phyloP scores from a whole-genome alignment of 441 rosid genomes.

The Croton laevigatus region DNA sequence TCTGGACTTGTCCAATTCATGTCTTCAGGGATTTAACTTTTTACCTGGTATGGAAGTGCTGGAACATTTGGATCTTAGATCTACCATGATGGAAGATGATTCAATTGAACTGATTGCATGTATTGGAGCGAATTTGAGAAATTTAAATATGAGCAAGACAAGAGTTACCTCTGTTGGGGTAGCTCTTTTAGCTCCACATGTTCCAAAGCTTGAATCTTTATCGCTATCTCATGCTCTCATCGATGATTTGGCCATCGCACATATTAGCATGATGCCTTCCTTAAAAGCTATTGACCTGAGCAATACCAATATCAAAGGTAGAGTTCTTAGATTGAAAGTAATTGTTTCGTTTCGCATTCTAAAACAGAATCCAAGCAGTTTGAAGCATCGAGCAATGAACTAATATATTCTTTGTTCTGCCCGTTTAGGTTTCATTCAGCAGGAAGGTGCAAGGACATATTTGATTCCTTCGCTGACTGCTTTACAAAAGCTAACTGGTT shows the following conservation, averaged over 20 bases:
- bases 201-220: slow-evolving; percentile 62
- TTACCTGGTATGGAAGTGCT: slow-evolving; percentile 52
- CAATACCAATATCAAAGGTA: slow-evolving; percentile 72
- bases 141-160: slow-evolving; percentile 63
- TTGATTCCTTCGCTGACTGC: slow-evolving; percentile 45
- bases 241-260: slow-evolving; percentile 60
- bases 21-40: slow-evolving; percentile 52
- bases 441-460: slow-evolving; percentile 33
- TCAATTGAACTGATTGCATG: slow-evolving; percentile 49
- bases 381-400: background rate
- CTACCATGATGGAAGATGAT: slow-evolving; percentile 63
- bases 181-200: slow-evolving; percentile 53
- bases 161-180: slow-evolving; percentile 69
- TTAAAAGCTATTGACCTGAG: slow-evolving; percentile 70
- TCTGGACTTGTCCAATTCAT: slow-evolving; percentile 66
- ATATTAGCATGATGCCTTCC: slow-evolving; percentile 55
- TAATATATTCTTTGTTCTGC: background rate
- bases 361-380: background rate
- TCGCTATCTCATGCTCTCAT: slow-evolving; percentile 55
- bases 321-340: slow-evolving; percentile 12
- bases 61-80: slow-evolving; percentile 74
- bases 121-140: slow-evolving; percentile 59
- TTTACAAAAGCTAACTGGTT: slow-evolving; percentile 43
- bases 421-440: slow-evolving; percentile 53
- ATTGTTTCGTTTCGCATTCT: slow-evolving; percentile 27